Percentiles rank a stretch among this genome's conserved stretches.
Evolutionary conservation across 129 eudicot species (phyloP).

Genomic region (Centrapalus pauciflorus): DNA sequence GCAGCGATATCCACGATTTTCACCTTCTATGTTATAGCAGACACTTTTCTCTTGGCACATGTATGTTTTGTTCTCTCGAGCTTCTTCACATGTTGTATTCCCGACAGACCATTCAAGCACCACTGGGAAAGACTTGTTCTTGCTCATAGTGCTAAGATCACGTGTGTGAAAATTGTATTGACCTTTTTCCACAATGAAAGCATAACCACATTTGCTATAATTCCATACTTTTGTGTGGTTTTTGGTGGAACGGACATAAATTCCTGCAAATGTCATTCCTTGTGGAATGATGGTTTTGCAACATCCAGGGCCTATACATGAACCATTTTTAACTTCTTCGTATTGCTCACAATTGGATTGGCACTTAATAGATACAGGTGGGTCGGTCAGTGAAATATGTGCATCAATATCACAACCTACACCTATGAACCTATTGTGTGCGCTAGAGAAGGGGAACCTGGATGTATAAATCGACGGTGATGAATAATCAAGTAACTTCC

Average conservation of each 20-base stretch:
- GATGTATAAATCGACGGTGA: not conserved
- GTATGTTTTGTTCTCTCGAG: slow-evolving; percentile 9
- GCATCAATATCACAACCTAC: slow-evolving; percentile 14
- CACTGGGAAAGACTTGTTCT: not conserved
- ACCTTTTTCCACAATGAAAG: slow-evolving; percentile 16
- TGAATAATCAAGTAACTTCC: not conserved
- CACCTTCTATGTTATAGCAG: not conserved
- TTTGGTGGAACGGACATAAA: not conserved
- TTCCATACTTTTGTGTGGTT: not conserved
- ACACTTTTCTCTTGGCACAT: slow-evolving; percentile 7
- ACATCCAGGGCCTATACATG: not conserved
- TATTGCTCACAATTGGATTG: not conserved
- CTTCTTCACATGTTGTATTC: slow-evolving; percentile 17
- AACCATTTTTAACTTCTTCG: not conserved
- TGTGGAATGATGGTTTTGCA: not conserved
- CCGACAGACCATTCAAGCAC: slow-evolving; percentile 25
- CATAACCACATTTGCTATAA: slow-evolving; percentile 6
- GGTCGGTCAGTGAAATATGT: not conserved
- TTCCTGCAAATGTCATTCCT: not conserved
- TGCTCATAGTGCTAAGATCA: not conserved
- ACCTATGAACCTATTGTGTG: not conserved
- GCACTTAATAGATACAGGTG: not conserved
- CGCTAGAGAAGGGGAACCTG: slow-evolving; percentile 26
- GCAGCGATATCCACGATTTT: slow-evolving; percentile 17
- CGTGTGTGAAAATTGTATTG: not conserved